Evolutionary conservation across 176 grass and related monocot species (phyloP).

Genomic region (Eleusine coracana): DNA sequence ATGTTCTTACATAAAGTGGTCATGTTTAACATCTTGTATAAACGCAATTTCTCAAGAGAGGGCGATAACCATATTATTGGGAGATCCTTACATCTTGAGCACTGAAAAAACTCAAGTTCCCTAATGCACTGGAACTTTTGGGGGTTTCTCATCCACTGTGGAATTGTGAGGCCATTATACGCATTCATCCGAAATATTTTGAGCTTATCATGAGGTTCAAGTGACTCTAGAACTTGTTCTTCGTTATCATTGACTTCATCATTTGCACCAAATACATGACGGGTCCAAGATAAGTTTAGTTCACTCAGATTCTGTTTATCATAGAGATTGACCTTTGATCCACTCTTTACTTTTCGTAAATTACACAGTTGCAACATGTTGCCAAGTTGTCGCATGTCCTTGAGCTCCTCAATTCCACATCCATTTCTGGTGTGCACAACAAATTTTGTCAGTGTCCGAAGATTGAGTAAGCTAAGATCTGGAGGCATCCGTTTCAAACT

Average conservation of each 20-base stretch:
- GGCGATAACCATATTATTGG: neutral
- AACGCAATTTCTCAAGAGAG: neutral
- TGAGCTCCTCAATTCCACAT: too few species aligned
- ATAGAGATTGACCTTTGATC: too few species aligned
- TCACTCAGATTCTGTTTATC: too few species aligned
- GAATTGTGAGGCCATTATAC: neutral
- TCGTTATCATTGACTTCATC: neutral
- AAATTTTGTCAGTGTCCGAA: constrained; percentile 32
- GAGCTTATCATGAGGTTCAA: neutral
- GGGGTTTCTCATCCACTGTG: constrained; percentile 20
- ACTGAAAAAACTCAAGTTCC: neutral
- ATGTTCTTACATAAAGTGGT: neutral
- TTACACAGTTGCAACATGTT: too few species aligned
- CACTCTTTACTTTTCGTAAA: too few species aligned
- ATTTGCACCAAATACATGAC: too few species aligned
- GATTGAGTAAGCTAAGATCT: neutral
- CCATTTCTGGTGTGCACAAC: neutral
- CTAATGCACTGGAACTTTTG: neutral
- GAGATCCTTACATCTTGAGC: neutral
- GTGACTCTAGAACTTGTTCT: constrained; percentile 1
- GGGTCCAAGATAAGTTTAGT: too few species aligned
- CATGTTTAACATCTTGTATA: neutral
- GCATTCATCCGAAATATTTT: neutral
- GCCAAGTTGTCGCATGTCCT: too few species aligned
- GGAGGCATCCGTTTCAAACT: constrained; percentile 21